A percentile compares a stretch with the other conserved stretches of the same genome.
phyloP scores from a whole-genome alignment of 805 yeast genomes.

The Cyberlindnera bimundalis region DNA sequence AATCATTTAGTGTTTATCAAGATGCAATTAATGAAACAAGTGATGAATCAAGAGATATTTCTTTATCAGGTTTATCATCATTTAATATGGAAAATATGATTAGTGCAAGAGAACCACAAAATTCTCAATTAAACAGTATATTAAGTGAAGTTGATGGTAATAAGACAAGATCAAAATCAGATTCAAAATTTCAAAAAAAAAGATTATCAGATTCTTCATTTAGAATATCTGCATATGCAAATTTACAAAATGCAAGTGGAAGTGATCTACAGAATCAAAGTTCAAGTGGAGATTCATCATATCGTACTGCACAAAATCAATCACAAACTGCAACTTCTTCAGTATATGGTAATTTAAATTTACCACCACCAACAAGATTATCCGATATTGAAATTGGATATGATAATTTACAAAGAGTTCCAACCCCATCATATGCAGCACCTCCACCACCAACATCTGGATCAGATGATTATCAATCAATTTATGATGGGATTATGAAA shows the following conservation, averaged over 20 bases:
- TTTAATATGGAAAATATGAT: constrained; percentile 18
- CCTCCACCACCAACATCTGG: constrained; percentile 14
- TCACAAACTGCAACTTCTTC: constrained; percentile 2
- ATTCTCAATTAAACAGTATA: constrained; percentile 9
- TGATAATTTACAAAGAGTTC: constrained; percentile 8
- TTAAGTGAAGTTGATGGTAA: constrained; percentile 18
- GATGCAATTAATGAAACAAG: constrained; percentile 24
- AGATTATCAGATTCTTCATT: constrained; percentile 8
- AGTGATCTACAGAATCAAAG: constrained; percentile 1
- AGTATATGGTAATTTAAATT: not conserved
- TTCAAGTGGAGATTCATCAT: constrained; percentile 3
- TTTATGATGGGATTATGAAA: too few species aligned
- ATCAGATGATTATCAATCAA: too few species aligned
- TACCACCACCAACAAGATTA: constrained; percentile 1
- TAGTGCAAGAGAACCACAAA: constrained; percentile 3
- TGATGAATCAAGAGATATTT: constrained; percentile 22
- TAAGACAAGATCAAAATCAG: not conserved
- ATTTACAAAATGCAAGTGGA: constrained; percentile 1
- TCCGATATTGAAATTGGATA: constrained; percentile 4
- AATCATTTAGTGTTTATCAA: constrained; percentile 23
- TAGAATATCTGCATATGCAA: constrained; percentile 5
- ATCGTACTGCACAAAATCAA: not conserved
- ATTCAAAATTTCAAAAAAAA: constrained; percentile 5
- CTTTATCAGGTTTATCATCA: constrained; percentile 19
- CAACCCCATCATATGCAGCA: constrained; percentile 16